A percentile compares a stretch with the other conserved stretches of the same genome.
Conservation (phyloP, 2,329 filamentous ascomycete species). For the Blastomyces emzantsi region DNA sequence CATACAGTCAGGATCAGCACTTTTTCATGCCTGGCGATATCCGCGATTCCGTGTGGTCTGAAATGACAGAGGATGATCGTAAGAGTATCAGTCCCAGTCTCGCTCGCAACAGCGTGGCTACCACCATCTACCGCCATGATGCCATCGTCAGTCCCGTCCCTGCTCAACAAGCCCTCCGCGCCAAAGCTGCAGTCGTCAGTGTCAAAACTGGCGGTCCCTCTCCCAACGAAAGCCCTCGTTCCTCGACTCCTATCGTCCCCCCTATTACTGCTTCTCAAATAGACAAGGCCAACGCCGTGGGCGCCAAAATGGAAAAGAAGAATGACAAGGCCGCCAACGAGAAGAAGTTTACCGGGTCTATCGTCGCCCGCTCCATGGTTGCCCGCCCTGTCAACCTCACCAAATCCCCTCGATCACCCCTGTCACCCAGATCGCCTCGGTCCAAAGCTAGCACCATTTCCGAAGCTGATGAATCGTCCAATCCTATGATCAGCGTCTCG, state of each 20-base stretch:
- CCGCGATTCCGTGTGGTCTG: constrained; percentile 84
- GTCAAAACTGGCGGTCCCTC: constrained; percentile 63
- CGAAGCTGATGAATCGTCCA: constrained; percentile 21
- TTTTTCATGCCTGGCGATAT: constrained; percentile 91
- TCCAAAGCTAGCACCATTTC: constrained; percentile 26
- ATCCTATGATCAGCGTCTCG: constrained; percentile 13
- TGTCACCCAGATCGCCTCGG: constrained; percentile 23
- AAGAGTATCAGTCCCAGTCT: constrained; percentile 44
- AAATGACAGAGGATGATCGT: constrained; percentile 50
- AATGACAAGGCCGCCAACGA: background rate
- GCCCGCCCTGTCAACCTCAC: constrained; percentile 40
- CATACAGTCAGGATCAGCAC: constrained; percentile 63
- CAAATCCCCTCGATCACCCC: constrained; percentile 14
- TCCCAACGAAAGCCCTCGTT: constrained; percentile 38
- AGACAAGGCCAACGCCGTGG: constrained; percentile 30
- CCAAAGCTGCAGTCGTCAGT: constrained; percentile 86
- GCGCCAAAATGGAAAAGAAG: constrained; percentile 15
- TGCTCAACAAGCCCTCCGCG: constrained; percentile 76
- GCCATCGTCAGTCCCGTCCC: constrained; percentile 70
- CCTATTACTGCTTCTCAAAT: constrained; percentile 49
- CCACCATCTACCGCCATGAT: constrained; percentile 88
- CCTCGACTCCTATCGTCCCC: constrained; percentile 60
- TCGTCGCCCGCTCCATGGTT: constrained; percentile 37
- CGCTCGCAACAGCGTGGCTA: constrained; percentile 61
- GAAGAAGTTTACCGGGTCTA: constrained; percentile 28